phyloP scores from a whole-genome alignment of 129 eudicot species.

The Chrysanthemum seticuspe region DNA sequence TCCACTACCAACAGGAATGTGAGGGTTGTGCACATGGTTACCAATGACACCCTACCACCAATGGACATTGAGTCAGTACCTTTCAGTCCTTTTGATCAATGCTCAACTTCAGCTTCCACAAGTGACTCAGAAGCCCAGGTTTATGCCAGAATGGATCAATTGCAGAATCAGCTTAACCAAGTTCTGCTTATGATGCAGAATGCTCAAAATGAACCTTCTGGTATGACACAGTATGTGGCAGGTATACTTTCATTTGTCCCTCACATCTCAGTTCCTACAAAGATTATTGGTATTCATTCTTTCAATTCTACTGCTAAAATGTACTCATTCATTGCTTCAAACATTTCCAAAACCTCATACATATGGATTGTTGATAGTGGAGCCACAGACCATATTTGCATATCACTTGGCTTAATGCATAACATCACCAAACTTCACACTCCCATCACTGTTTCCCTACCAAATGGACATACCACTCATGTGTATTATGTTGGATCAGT shows the following conservation, averaged over 20 bases:
- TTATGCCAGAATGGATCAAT: not conserved
- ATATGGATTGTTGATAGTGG: not conserved
- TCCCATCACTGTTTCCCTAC: not conserved
- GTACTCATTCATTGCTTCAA: too few species aligned
- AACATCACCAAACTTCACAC: not conserved
- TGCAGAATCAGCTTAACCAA: not conserved
- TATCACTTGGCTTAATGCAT: not conserved
- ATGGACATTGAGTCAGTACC: not conserved
- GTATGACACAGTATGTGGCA: too few species aligned
- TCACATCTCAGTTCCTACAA: too few species aligned
- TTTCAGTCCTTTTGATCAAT: not conserved
- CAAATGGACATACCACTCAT: not conserved
- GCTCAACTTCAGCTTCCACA: accelerated
- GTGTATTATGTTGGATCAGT: not conserved
- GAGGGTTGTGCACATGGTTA: too few species aligned
- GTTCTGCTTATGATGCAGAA: not conserved
- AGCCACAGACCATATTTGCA: not conserved
- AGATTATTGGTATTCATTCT: too few species aligned
- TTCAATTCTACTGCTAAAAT: too few species aligned
- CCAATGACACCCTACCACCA: too few species aligned
- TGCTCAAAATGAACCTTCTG: not conserved
- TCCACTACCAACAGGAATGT: too few species aligned
- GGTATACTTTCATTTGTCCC: too few species aligned
- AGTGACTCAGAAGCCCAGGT: not conserved
- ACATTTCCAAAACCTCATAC: not conserved